phyloP scores from a whole-genome alignment of 2,329 filamentous ascomycete species.

The Penicillium hordei region DNA sequence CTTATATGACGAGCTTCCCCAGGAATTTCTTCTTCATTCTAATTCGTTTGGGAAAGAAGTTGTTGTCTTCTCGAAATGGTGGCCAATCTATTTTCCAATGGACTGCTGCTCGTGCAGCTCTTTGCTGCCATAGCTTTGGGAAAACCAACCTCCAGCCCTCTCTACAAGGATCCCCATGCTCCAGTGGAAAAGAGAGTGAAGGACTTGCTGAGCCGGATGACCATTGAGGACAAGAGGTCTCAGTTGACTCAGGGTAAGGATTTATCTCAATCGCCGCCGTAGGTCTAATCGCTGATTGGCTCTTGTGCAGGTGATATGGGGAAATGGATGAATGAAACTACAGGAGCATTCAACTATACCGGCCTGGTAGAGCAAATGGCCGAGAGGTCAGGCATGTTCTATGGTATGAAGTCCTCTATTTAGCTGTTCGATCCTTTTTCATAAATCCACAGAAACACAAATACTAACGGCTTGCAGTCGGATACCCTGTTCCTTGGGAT shows the following conservation, averaged over 20 bases:
- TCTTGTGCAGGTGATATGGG: conserved; percentile 58
- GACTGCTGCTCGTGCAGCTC: conserved; percentile 30
- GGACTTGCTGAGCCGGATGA: conserved; percentile 71
- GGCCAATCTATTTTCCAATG: conserved; percentile 21
- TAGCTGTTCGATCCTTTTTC: not conserved
- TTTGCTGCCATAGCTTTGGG: conserved; percentile 20
- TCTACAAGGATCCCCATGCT: conserved; percentile 64
- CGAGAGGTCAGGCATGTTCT: conserved; percentile 66
- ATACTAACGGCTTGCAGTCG: conserved; percentile 47
- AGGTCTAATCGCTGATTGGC: not conserved
- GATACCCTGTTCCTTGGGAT: conserved; percentile 63
- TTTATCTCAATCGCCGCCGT: not conserved
- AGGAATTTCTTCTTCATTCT: not conserved
- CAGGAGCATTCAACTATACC: conserved; percentile 65
- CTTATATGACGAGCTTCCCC: conserved; percentile 7
- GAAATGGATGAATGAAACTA: conserved; percentile 71
- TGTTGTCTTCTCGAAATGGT: conserved; percentile 12
- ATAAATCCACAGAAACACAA: not conserved
- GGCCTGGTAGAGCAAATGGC: conserved; percentile 67
- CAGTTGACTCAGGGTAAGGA: conserved; percentile 61
- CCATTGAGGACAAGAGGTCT: conserved; percentile 69
- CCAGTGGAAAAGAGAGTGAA: conserved; percentile 63
- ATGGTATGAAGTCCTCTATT: conserved; percentile 37
- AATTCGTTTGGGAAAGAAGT: not conserved
- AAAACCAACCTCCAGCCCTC: conserved; percentile 19